phyloP scores from a whole-genome alignment of 2,329 filamentous ascomycete species.

The Trichoderma sp. region DNA sequence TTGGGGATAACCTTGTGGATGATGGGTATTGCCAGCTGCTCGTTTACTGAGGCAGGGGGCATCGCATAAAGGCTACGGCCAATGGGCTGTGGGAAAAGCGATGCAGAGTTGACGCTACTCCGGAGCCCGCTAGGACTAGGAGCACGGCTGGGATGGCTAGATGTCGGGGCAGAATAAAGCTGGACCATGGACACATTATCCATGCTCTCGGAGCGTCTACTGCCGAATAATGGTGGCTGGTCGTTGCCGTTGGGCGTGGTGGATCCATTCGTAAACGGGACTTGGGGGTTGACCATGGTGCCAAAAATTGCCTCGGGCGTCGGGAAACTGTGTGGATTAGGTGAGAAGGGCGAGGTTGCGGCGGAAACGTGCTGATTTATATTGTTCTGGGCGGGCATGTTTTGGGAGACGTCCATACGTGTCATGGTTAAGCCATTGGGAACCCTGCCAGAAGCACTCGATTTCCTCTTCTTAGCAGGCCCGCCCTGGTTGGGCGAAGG shows the following conservation, averaged over 20 bases:
- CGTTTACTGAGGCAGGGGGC: constrained; percentile 49
- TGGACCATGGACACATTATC: constrained; percentile 66
- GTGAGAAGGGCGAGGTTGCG: constrained; percentile 57
- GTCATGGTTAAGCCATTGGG: constrained; percentile 81
- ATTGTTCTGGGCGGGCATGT: constrained; percentile 40
- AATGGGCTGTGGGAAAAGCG: constrained; percentile 49
- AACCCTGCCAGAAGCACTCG: constrained; percentile 68
- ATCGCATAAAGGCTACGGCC: constrained; percentile 53
- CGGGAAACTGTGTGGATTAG: constrained; percentile 48
- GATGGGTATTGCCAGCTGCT: constrained; percentile 53
- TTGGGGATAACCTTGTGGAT: constrained; percentile 83
- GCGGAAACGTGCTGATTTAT: constrained; percentile 41
- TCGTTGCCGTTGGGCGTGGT: constrained; percentile 68
- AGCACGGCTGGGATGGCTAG: constrained; percentile 74
- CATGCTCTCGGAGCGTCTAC: constrained; percentile 62
- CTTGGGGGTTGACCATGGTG: constrained; percentile 45
- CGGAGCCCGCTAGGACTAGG: constrained; percentile 65
- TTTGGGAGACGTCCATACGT: constrained; percentile 64
- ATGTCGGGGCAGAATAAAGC: constrained; percentile 71
- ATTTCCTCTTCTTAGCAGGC: constrained; percentile 81
- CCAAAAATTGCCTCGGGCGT: constrained; percentile 50
- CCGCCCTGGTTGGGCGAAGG: constrained; percentile 69
- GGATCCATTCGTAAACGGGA: constrained; percentile 56
- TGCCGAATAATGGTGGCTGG: constrained; percentile 57
- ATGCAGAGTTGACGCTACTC: constrained; percentile 47